phyloP scores from a whole-genome alignment of 208 protist genomes.

The Leishmania amazonensis region DNA sequence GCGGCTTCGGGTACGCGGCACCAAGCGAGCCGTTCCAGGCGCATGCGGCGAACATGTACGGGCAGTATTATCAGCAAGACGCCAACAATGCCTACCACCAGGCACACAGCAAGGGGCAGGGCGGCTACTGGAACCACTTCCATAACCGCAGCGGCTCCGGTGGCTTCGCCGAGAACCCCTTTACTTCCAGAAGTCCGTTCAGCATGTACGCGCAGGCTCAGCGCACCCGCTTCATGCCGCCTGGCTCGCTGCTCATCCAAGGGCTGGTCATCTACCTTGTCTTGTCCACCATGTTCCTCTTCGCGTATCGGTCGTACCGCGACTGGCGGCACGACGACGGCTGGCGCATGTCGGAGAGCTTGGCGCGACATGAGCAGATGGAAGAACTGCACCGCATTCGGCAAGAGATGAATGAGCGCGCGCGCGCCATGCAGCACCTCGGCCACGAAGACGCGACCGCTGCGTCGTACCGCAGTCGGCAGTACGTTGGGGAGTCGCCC shows the following conservation, averaged over 20 bases:
- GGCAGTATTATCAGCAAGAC: conserved; percentile 46
- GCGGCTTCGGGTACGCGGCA: conserved; percentile 24
- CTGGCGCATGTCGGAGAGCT: conserved; percentile 77
- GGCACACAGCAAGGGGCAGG: conserved; percentile 25
- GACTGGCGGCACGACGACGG: conserved; percentile 80
- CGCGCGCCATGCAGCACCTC: conserved; percentile 24
- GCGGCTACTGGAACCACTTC: conserved; percentile 59
- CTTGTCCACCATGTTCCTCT: conserved; percentile 53
- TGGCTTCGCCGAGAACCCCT: conserved; percentile 61
- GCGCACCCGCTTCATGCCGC: conserved; percentile 50
- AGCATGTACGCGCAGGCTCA: conserved; percentile 43
- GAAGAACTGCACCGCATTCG: conserved; percentile 75
- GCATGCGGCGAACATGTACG: conserved; percentile 20
- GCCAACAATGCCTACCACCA: conserved; percentile 42
- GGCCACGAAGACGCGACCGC: conserved; percentile 4
- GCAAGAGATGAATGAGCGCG: conserved; percentile 70
- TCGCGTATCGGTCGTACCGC: conserved; percentile 63
- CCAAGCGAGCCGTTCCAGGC: conserved; percentile 20
- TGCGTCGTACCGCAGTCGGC: conserved; percentile 17
- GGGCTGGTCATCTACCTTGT: conserved; percentile 74
- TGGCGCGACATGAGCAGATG: conserved; percentile 77
- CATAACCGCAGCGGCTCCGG: conserved; percentile 14
- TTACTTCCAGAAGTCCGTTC: conserved; percentile 59
- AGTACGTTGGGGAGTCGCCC: conserved; percentile 38
- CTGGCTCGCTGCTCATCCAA: conserved; percentile 52